A percentile compares a stretch with the other conserved stretches of the same genome.
Evolutionary conservation across 768 basidiomycete genomes (phyloP).

Genomic region (Mycena chlorophos): DNA sequence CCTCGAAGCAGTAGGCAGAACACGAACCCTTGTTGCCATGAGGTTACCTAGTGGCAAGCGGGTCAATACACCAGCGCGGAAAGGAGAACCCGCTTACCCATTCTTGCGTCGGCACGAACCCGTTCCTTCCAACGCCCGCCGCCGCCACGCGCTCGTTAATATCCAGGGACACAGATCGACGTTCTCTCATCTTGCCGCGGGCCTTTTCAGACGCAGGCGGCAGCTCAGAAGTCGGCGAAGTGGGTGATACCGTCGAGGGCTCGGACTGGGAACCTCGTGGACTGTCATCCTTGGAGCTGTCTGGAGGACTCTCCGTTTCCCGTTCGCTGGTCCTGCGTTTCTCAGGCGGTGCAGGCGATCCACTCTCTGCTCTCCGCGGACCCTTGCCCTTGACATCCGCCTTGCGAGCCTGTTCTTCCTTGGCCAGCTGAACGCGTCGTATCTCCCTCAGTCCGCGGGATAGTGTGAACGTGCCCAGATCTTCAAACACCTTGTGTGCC

Average conservation of each 20-base stretch:
- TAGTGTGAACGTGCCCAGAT: conserved; percentile 89
- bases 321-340: conserved; percentile 63
- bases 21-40: conserved; percentile 94
- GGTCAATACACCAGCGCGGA: not conserved
- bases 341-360: conserved; percentile 52
- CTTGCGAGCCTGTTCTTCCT: conserved; percentile 62
- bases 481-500: conserved; percentile 83
- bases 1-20: conserved; percentile 6
- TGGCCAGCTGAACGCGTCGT: conserved; percentile 66
- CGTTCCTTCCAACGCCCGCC: conserved; percentile 78
- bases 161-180: conserved; percentile 55
- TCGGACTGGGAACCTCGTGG: conserved; percentile 28
- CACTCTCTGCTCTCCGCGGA: conserved; percentile 34
- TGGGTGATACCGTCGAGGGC: conserved; percentile 38
- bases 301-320: conserved; percentile 23
- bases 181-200: conserved; percentile 86
- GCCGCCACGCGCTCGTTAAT: conserved; percentile 64
- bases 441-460: conserved; percentile 84
- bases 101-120: conserved; percentile 94
- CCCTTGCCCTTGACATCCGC: conserved; percentile 44
- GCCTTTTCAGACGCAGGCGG: conserved; percentile 75
- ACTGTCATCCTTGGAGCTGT: conserved; percentile 18
- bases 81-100: conserved; percentile 64
- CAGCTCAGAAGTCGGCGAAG: conserved; percentile 47
- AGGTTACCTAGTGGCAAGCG: conserved; percentile 58